Evolutionary conservation across 768 basidiomycete genomes (phyloP), one percentile per base, ranked within the genome.

Genomic region (Fistulinella prunicolor): DNA sequence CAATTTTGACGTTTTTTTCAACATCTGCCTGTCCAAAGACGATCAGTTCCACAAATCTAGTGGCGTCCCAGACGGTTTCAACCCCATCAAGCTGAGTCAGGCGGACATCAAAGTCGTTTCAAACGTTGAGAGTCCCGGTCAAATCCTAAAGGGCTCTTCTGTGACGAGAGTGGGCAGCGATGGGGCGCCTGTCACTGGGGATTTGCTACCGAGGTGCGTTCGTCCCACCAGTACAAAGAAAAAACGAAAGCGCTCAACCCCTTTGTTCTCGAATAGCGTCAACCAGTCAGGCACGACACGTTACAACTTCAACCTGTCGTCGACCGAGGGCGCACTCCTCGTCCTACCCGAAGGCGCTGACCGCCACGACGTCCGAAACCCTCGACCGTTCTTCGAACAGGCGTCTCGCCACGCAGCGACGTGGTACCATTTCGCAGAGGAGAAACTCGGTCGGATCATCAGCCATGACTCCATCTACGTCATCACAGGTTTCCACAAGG

Each of bases 1-100:
- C 39, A 54, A 51, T 7, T 74, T 75, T 28, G 64, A 67, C 43
- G 65, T 67, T 38, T 62, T 71, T 7, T 74, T 73, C 57, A 73
- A 72, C 46, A 60, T 73, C 8, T 69, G 66, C 35, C 44, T 67
- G 2, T 58, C 70, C 38, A 66, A 65, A 29, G 60, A 70, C 39
- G 63, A 73, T 28, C 42, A 45, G 2, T 57, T 50, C 7, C 49
- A 55, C 19, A 22, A 32, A 20, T 14, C 29, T 3, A 38, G 39
- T 1, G 57, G 60, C 9, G 60, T 71, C 13, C 70, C 73, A 0
- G 58, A 55, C 1, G 54, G 54, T 10, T 70, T 70, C 38, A 46
- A 16, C 12, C 65, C 62, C 6, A 38, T 74, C 13, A 26, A 45
- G 10, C 43, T 63, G 6, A 39, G 24, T 14, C 54, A 60, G 9